Evolutionary conservation across 2,329 filamentous ascomycete genomes (phyloP).

Genomic region (Alternaria solani): DNA sequence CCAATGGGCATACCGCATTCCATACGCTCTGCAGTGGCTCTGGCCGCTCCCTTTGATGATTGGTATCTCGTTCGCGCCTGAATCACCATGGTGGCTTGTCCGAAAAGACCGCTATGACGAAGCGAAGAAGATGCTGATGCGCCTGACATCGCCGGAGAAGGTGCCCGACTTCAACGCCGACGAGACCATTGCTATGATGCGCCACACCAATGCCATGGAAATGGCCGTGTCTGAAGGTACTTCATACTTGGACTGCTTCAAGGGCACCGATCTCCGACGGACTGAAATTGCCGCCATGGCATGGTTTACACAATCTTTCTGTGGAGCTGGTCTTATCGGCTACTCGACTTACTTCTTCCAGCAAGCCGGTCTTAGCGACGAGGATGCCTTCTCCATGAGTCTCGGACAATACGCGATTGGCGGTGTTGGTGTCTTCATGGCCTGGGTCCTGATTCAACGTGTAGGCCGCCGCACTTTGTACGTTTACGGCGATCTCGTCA

Average conservation of each 20-base stretch:
- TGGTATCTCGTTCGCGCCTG: constrained; percentile 72
- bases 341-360: constrained; percentile 58
- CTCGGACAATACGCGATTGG: constrained; percentile 67
- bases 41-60: constrained; percentile 75
- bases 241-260: constrained; percentile 84
- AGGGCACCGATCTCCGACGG: constrained; percentile 77
- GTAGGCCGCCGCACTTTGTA: constrained; percentile 79
- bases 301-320: constrained; percentile 58
- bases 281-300: constrained; percentile 72
- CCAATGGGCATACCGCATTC: constrained; percentile 72
- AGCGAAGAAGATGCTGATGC: constrained; percentile 70
- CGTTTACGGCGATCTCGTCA: constrained; percentile 68
- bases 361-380: constrained; percentile 56
- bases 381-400: constrained; percentile 55
- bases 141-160: constrained; percentile 64
- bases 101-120: constrained; percentile 70
- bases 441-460: constrained; percentile 81
- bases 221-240: constrained; percentile 71
- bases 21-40: constrained; percentile 77
- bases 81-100: constrained; percentile 78
- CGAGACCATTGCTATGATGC: constrained; percentile 84
- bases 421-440: constrained; percentile 72
- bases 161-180: constrained; percentile 53
- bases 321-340: constrained; percentile 46
- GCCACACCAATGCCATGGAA: constrained; percentile 84